Conservation (phyloP, 2,329 filamentous ascomycete genomes). For the Fusarium globosum region DNA sequence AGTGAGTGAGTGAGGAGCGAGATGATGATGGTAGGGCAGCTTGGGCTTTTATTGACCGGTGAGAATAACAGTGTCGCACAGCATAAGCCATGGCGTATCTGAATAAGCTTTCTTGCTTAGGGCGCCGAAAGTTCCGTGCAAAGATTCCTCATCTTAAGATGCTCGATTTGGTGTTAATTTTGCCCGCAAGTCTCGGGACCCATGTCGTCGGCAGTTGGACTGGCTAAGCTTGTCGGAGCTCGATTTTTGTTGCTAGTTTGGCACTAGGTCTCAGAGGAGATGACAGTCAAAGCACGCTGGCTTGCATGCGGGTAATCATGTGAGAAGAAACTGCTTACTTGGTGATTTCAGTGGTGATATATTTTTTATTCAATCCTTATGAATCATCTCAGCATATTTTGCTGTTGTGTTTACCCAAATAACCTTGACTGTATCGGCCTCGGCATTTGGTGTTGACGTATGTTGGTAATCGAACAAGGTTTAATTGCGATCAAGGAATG, state of each 20-base stretch:
- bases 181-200: not conserved
- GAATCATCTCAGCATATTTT: not conserved
- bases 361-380: rapidly evolving
- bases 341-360: rapidly evolving
- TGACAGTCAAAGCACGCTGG: not conserved
- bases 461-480: not conserved
- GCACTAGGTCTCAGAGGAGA: not conserved
- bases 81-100: not conserved
- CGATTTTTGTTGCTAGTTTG: not conserved
- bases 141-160: not conserved
- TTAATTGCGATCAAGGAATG: not conserved
- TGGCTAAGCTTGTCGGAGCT: not conserved
- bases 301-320: too few relatives aligned
- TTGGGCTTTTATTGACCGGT: not conserved
- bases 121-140: not conserved
- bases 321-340: not conserved
- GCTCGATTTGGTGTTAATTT: not conserved
- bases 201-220: not conserved
- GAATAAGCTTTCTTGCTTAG: not conserved
- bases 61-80: not conserved
- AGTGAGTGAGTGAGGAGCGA: too few relatives aligned
- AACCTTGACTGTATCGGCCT: not conserved
- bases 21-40: not conserved
- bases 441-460: not conserved
- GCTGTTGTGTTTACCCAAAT: rapidly evolving